These are phyloP conservation scores for Scenedesmus sp. DNA, from an alignment of 163 green algal genomes.

Conservation along the genomic window DNA sequence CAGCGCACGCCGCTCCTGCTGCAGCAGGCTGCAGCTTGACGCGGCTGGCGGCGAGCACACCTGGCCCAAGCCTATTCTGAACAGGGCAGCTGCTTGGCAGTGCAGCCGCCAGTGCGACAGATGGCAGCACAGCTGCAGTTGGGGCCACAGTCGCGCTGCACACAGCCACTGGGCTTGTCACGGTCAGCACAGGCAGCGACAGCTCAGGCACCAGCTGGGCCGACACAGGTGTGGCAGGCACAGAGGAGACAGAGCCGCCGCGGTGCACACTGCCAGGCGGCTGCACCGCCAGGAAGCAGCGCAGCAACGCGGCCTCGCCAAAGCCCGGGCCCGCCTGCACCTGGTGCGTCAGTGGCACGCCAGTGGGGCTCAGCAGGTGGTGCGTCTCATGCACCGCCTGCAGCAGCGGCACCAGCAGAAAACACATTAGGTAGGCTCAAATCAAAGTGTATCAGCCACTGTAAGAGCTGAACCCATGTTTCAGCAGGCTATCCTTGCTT, in stretches of 20 bases:
- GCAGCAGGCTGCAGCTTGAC: neutral
- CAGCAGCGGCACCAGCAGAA: neutral
- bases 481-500: too few species aligned
- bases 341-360: neutral
- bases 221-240: neutral
- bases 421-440: too few species aligned
- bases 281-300: conserved; percentile 20
- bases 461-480: too few species aligned
- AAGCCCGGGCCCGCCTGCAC: neutral
- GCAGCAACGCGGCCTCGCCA: conserved; percentile 8
- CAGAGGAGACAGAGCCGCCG: neutral
- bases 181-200: neutral
- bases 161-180: neutral
- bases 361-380: neutral
- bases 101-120: neutral
- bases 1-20: neutral
- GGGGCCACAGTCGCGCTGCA: neutral
- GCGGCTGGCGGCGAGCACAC: neutral
- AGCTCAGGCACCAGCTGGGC: neutral
- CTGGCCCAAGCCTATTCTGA: neutral
- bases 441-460: too few species aligned
- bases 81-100: neutral
- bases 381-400: neutral
- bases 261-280: neutral
- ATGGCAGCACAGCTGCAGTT: neutral